Base-by-base conservation (phyloP, 441 rosid genomes). In the Syzygium syzygioides region DNA sequence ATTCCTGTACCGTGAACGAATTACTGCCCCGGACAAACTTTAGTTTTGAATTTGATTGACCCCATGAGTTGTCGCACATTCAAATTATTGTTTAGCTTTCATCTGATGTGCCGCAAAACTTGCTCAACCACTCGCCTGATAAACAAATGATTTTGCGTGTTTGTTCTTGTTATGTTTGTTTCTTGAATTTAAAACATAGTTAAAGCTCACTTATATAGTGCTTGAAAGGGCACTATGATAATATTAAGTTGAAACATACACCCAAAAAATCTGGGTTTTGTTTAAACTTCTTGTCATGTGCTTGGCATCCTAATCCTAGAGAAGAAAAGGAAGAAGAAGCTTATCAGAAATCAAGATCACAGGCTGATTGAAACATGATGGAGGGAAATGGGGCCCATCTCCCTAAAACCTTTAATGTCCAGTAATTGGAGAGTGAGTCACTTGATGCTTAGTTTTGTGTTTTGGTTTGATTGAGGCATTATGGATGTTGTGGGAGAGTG, bases 401-500 rank as follows among this genome's bases (percentile, higher is more conserved):
- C 52, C 83, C 52, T 37, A 41, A 76, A 76, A 76, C 25, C 83
- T 76, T 41, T 76, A 76, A 76, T 37, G 52, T 76, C 55, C 66
- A 30, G 88, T 13, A 87, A 57, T 50, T 68, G 84, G 88, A 66
- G 57, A 66, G 15, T 60, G 88, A 41, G 88, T 52, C 71, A 86
- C n/a, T 32, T 50, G 88, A 86, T 64, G 83, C 88, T 86, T 34
- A 86, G 83, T 76, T 41, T 76, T 71, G 41, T 76, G 83, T 48
- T 87, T 30, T n/a, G 50, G 48, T 68, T 87, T 87, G 85, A 87
- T 87, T 87, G 88, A 68, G 55, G 85, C 79, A 68, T 87, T 68
- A 52, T 87, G 88, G 79, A 32, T 30, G 68, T 87, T 53, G 79
- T 53, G 57, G 59, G 23, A 68, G 88, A 87, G 62, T 5, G 62